Conservation (phyloP, 2,329 filamentous ascomycete species). For the Neopestalotiopsis rosae region DNA sequence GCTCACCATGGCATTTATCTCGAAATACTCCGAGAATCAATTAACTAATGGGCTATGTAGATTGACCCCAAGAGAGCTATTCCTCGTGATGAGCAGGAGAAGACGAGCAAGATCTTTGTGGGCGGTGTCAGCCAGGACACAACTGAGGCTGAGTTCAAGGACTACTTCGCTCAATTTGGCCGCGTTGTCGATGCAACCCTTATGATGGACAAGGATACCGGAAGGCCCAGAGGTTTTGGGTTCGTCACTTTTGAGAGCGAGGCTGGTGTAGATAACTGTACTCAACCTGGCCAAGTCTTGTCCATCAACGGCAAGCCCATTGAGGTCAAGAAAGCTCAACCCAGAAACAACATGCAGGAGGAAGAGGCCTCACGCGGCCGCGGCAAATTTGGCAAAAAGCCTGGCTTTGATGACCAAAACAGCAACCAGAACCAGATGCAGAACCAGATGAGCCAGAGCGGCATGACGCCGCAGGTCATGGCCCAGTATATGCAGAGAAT, state of each 20-base stretch:
- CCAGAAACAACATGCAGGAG: conserved; percentile 90
- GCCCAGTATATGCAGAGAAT: conserved; percentile 98
- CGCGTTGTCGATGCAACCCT: conserved; percentile 95
- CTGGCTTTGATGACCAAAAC: conserved; percentile 47
- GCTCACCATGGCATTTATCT: conserved; percentile 23
- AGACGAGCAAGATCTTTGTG: conserved; percentile 98
- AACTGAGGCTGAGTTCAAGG: conserved; percentile 92
- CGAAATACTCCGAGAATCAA: not conserved
- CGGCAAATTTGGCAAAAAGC: conserved; percentile 66
- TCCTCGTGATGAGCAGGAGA: conserved; percentile 95
- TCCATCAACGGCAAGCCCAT: conserved; percentile 96
- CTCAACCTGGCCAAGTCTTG: conserved; percentile 71
- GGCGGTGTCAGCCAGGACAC: conserved; percentile 97
- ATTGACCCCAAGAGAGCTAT: conserved; percentile 98
- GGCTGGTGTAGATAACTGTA: conserved; percentile 88
- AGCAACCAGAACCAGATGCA: conserved; percentile 35
- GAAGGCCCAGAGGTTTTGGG: conserved; percentile 93
- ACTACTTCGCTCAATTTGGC: conserved; percentile 96
- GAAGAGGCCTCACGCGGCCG: conserved; percentile 77
- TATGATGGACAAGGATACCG: conserved; percentile 99
- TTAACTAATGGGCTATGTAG: conserved; percentile 51
- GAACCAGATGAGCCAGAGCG: conserved; percentile 36
- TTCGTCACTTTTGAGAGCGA: conserved; percentile 99
- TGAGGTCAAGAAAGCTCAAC: conserved; percentile 97
- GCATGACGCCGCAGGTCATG: conserved; percentile 96